Percentiles rank a stretch among this genome's conserved stretches.
Evolutionary conservation across 139 green algal genomes (phyloP).

Genomic region (Dunaliella primolecta): DNA sequence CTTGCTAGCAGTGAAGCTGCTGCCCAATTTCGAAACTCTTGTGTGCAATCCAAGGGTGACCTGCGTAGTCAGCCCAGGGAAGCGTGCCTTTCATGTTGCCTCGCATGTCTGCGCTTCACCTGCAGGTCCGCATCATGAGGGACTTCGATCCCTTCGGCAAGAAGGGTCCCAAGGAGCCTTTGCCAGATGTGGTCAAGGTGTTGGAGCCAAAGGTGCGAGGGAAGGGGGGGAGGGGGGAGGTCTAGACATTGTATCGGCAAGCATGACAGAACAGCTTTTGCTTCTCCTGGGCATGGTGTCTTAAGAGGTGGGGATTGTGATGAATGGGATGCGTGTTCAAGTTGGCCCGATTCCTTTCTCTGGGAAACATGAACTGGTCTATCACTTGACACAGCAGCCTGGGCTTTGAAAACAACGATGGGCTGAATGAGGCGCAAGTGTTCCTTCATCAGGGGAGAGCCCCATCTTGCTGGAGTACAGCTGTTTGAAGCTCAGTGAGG

Average conservation of each 20-base stretch:
- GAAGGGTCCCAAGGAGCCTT: slow-evolving; percentile 83
- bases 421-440: no score
- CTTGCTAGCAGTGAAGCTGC: no score
- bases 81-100: no score
- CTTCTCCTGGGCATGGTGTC: neutral
- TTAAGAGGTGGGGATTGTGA: no score
- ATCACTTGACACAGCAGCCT: neutral
- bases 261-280: neutral
- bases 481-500: no score
- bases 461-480: no score
- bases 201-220: slow-evolving; percentile 40
- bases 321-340: neutral
- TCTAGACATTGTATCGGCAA: neutral
- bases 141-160: slow-evolving; percentile 95
- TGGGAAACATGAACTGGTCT: neutral
- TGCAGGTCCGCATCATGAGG: slow-evolving; percentile 97
- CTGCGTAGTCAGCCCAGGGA: no score
- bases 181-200: slow-evolving; percentile 95
- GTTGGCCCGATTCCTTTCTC: neutral
- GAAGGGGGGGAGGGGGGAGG: neutral
- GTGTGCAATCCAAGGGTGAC: no score
- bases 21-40: no score
- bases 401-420: neutral
- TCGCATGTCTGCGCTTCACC: no score
- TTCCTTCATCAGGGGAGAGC: no score